A percentile compares a stretch with the other conserved stretches of the same genome.
Evolutionary conservation across 352 stramenopile species (phyloP).

Genomic region (Phytophthora crassamura): DNA sequence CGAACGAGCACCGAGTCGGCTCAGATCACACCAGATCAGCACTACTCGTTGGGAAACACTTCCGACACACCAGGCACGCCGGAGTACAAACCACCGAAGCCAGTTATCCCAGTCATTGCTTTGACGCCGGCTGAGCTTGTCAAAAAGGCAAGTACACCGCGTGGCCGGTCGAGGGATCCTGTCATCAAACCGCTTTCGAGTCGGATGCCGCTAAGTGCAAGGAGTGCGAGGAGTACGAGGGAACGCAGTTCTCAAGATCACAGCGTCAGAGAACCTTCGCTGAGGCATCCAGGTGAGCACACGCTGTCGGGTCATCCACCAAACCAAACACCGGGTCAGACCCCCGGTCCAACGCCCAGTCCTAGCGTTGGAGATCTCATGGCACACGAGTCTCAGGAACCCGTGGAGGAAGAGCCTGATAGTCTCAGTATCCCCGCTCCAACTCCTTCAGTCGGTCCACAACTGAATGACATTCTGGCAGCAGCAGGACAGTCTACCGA

Average conservation of each 20-base stretch:
- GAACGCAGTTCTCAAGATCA: conserved; percentile 10
- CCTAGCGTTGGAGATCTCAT: conserved; percentile 15
- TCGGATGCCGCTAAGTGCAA: conserved; percentile 25
- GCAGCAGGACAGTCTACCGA: neutral
- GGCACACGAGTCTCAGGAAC: neutral
- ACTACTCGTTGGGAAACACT: conserved; percentile 33
- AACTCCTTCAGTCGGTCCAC: neutral
- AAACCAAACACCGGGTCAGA: neutral
- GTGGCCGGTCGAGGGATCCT: conserved; percentile 23
- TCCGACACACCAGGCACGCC: conserved; percentile 8
- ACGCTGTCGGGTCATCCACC: neutral
- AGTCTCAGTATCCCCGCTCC: neutral
- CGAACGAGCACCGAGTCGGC: neutral
- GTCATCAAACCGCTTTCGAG: conserved; percentile 44
- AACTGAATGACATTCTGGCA: conserved; percentile 10
- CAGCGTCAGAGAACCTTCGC: conserved; percentile 17
- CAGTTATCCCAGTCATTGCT: conserved; percentile 45
- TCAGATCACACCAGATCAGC: conserved; percentile 22
- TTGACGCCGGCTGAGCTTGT: conserved; percentile 58
- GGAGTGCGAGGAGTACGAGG: conserved; percentile 21
- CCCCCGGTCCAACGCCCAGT: conserved; percentile 16
- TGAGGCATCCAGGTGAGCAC: conserved; percentile 6
- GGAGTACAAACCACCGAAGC: conserved; percentile 14
- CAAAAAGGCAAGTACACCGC: conserved; percentile 52
- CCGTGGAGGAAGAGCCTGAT: neutral